Conservation (phyloP, 495 filamentous ascomycete species). For the Aspergillus cristatus region DNA sequence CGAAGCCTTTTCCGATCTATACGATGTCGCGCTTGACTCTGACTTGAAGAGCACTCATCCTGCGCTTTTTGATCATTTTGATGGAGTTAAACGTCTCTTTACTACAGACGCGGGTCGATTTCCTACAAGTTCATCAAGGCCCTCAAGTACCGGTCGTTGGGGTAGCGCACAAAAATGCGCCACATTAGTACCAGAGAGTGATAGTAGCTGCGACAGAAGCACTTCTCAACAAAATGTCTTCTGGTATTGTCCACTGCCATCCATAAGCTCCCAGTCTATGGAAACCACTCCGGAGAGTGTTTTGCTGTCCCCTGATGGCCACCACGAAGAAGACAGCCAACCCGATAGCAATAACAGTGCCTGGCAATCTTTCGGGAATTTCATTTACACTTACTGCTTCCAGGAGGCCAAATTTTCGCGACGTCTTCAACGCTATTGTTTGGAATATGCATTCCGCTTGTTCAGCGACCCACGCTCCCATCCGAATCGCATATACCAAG, state of each 20-base stretch:
- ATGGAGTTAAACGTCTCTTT: background rate
- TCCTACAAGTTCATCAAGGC: too few relatives aligned
- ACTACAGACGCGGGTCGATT: too few relatives aligned
- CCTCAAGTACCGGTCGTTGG: background rate
- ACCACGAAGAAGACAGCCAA: background rate
- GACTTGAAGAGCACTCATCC: constrained; percentile 29
- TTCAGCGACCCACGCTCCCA: constrained; percentile 45
- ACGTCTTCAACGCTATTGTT: constrained; percentile 52
- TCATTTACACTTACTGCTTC: constrained; percentile 15
- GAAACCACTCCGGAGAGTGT: background rate
- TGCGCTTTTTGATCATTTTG: constrained; percentile 23
- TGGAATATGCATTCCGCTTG: constrained; percentile 53
- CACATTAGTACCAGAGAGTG: background rate
- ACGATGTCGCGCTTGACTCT: constrained; percentile 44
- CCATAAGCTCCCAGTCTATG: background rate
- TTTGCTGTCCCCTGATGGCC: background rate
- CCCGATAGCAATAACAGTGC: background rate
- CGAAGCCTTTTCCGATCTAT: constrained; percentile 55
- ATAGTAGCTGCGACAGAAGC: background rate
- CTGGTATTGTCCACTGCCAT: background rate
- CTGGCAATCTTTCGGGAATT: background rate
- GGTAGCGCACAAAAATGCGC: background rate
- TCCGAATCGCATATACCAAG: constrained; percentile 37
- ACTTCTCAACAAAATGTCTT: too few relatives aligned
- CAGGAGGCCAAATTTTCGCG: constrained; percentile 59